phyloP scores from a whole-genome alignment of 306 rosid species.

The Prunus mume region DNA sequence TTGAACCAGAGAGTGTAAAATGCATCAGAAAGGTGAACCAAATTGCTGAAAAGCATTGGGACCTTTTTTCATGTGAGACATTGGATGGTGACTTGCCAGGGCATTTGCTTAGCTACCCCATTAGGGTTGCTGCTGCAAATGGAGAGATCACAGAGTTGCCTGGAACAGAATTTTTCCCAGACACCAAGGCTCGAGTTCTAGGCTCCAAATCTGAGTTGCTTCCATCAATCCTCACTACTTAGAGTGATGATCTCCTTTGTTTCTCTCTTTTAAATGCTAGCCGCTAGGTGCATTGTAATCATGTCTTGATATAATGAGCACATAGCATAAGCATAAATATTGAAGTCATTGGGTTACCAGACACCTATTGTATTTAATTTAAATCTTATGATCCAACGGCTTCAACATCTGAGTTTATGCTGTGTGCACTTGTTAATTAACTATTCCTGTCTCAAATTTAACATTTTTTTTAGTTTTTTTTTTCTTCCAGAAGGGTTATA shows the following conservation, averaged over 20 bases:
- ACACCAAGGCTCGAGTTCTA: slow-evolving; percentile 39
- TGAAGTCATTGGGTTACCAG: too few relatives aligned
- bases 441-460: too few relatives aligned
- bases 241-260: background rate
- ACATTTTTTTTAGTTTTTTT: too few relatives aligned
- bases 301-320: background rate
- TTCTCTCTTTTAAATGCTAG: background rate
- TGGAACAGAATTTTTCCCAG: slow-evolving; percentile 37
- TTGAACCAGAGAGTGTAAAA: slow-evolving; percentile 33
- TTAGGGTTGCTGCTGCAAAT: slow-evolving; percentile 20
- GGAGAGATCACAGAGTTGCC: slow-evolving; percentile 36
- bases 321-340: too few relatives aligned
- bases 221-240: slow-evolving; percentile 49
- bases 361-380: too few relatives aligned
- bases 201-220: slow-evolving; percentile 41
- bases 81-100: slow-evolving; percentile 35
- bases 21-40: slow-evolving; percentile 41
- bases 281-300: background rate
- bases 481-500: too few relatives aligned
- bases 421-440: too few relatives aligned
- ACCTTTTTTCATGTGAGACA: slow-evolving; percentile 25
- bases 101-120: slow-evolving; percentile 51
- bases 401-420: too few relatives aligned
- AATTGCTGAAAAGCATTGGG: slow-evolving; percentile 32
- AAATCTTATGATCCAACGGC: too few relatives aligned